Evolutionary conservation across 2,329 filamentous ascomycete genomes (phyloP).

Genomic region (Penicillium sp.): DNA sequence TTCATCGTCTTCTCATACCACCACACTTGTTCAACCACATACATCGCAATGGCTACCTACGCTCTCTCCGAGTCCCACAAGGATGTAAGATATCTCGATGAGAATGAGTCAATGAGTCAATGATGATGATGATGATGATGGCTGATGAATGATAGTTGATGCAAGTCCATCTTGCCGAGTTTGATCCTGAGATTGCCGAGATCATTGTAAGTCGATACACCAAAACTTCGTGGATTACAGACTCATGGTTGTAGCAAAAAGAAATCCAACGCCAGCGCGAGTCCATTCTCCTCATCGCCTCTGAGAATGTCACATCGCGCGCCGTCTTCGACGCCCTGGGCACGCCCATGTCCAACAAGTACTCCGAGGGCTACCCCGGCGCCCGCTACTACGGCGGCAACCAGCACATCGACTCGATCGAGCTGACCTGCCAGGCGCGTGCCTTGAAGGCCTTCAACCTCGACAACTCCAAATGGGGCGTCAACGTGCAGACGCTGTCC

Average conservation of each 20-base stretch:
- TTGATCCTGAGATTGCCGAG: conserved; percentile 88
- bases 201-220: conserved; percentile 72
- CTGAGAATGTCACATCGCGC: conserved; percentile 98
- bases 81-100: conserved; percentile 49
- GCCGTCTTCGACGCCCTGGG: conserved; percentile 97
- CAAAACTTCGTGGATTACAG: conserved; percentile 26
- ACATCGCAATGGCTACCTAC: conserved; percentile 47
- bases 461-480: conserved; percentile 87
- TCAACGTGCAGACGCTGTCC: conserved; percentile 93
- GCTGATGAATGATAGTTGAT: conserved; percentile 71
- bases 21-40: conserved; percentile 4
- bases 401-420: conserved; percentile 96
- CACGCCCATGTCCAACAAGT: conserved; percentile 96
- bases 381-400: conserved; percentile 99
- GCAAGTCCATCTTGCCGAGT: conserved; percentile 87
- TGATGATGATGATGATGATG: not conserved
- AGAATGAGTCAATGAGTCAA: not conserved
- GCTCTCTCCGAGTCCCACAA: conserved; percentile 63
- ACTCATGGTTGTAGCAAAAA: conserved; percentile 59
- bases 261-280: conserved; percentile 97
- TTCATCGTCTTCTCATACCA: not conserved
- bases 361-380: conserved; percentile 97
- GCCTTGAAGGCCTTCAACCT: conserved; percentile 88
- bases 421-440: conserved; percentile 90
- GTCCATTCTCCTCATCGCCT: conserved; percentile 97